These are phyloP conservation scores for Penicillium canescens DNA, from an alignment of 495 filamentous ascomycete genomes.

Conservation along the genomic window DNA sequence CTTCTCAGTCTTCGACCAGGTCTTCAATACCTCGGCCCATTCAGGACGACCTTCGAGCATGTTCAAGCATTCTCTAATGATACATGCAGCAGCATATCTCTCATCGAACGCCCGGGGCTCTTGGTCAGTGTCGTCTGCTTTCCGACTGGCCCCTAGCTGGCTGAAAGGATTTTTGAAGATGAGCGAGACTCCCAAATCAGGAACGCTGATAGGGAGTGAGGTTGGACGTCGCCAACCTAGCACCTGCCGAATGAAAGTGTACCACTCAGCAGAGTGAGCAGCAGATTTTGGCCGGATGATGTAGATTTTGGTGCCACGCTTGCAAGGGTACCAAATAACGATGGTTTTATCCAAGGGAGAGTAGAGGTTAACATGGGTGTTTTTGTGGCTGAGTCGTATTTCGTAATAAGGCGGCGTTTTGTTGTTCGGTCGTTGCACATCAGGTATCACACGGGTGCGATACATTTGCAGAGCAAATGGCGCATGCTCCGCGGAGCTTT, in stretches of 20 bases:
- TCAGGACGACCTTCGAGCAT: constrained; percentile 59
- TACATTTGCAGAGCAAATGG: constrained; percentile 68
- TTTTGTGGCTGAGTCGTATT: constrained; percentile 54
- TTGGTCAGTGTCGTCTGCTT: constrained; percentile 35
- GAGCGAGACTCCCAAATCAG: constrained; percentile 65
- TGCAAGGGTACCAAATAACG: constrained; percentile 63
- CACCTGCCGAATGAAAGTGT: constrained; percentile 65
- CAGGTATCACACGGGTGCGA: constrained; percentile 67
- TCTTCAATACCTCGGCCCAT: constrained; percentile 62
- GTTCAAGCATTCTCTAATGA: constrained; percentile 59
- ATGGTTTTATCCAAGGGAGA: constrained; percentile 73
- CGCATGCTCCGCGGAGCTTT: constrained; percentile 51
- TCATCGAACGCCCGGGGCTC: constrained; percentile 48
- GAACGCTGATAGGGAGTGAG: constrained; percentile 65
- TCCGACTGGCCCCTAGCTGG: constrained; percentile 47
- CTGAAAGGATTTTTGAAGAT: constrained; percentile 65
- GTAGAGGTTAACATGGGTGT: constrained; percentile 64
- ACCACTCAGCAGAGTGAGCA: constrained; percentile 71
- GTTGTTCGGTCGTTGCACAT: constrained; percentile 52
- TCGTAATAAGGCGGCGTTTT: constrained; percentile 57
- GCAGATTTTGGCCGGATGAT: constrained; percentile 66
- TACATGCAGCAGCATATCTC: constrained; percentile 52
- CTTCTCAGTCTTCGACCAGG: constrained; percentile 60
- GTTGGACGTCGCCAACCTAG: constrained; percentile 60
- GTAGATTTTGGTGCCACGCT: constrained; percentile 61